Percentiles rank a stretch among this genome's conserved stretches.
phyloP scores from a whole-genome alignment of 306 rosid species.

The Phaseolus lunatus region DNA sequence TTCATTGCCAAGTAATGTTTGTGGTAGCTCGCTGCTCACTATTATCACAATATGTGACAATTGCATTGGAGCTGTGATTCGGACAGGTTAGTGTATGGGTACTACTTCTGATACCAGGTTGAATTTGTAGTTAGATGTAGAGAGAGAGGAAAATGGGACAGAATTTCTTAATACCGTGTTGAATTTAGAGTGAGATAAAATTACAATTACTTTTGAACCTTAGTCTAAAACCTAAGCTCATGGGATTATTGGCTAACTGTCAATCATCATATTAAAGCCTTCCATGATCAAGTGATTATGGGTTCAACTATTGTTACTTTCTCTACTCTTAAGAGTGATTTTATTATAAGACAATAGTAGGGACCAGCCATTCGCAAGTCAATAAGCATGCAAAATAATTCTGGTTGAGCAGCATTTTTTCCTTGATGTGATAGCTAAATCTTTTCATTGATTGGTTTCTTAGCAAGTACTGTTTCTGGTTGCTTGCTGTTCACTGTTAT shows the following conservation, averaged over 20 bases:
- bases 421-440: not conserved
- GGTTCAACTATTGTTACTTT: no score
- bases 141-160: not conserved
- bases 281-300: no score
- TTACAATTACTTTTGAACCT: no score
- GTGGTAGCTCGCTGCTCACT: not conserved
- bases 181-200: not conserved
- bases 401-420: conserved; percentile 19
- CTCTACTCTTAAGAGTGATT: not conserved
- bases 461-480: conserved; percentile 13
- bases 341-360: not conserved
- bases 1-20: not conserved
- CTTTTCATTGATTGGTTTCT: not conserved
- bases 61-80: not conserved
- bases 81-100: not conserved
- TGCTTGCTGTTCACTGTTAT: conserved; percentile 10
- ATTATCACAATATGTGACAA: conserved; percentile 20
- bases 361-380: conserved; percentile 11
- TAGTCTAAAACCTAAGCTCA: no score
- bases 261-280: not conserved
- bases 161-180: not conserved
- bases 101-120: not conserved
- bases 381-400: conserved; percentile 13
- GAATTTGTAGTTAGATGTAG: not conserved
- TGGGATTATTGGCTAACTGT: not conserved